Base-by-base conservation (phyloP, 2,329 filamentous ascomycete genomes). In the Ophiocordyceps camponoti-leonardi region DNA sequence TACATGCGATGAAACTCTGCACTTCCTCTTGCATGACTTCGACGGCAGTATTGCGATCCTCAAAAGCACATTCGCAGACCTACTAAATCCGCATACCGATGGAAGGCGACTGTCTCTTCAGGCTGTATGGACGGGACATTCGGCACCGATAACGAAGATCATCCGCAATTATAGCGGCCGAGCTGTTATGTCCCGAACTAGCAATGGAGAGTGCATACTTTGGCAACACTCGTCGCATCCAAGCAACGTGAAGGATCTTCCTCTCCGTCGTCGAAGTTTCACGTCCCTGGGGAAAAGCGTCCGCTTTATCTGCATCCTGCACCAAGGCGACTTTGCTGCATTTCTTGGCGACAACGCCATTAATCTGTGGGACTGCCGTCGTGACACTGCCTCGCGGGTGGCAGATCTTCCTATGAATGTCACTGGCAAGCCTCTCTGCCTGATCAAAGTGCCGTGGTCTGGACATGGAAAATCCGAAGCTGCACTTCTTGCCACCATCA, bases 11-110 rank as follows among this genome's bases (percentile, higher is more conserved):
- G 80, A 81, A 8, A 74, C 76, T 40, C 67, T 94, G 33, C 78
- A 80, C 43, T 62, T 98, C 20, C 66, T 96, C 13, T 66, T 86
- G 6, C 90, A 98, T 59, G 79, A 83, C 51, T 90, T 94, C 52
- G 82, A 92, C 56, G 90, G 90, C 11, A 76, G 78, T 47, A 79
- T 98, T 49, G 81, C 86, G 45, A 83, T 88, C 63, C 86, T 87
- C 57, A 78, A 87, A 52, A 81, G 80, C 42, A 78, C 81, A 51
- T 72, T 94, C 23, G 83, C 88, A 47, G 74, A 83, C 45, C 67
- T 96, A 14, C 81, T 98, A 51, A 86, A 93, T 54, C 81, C 84
- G 2, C 69, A 72, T 2, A 71, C 75, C 1, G 73, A 75, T 41
- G 68, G 72, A 41, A 66, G 65, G 40, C 77, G 84, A 1, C 63